Evolutionary conservation across 2,329 filamentous ascomycete genomes (phyloP), one percentile per base, ranked within the genome.

Genomic region (Colletotrichum sp.): DNA sequence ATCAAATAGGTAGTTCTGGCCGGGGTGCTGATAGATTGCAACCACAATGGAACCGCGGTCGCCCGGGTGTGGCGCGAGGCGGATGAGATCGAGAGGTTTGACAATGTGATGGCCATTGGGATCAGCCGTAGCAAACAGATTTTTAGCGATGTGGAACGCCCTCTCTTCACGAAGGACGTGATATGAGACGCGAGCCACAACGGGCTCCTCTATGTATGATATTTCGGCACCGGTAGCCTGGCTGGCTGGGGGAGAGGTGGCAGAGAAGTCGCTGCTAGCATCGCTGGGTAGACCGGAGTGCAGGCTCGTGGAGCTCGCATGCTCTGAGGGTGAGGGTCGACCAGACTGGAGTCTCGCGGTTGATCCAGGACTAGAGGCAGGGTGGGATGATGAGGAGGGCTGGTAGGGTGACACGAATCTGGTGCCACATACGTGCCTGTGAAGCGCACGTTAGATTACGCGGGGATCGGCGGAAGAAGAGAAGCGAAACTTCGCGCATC

Each of bases 161-260:
- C 96, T 89, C 85, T 98, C 96, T 78, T 98, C 91, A 9, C 96
- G 92, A 66, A 98, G 86, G 18, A 93, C 89, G 83, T 98, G 95
- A 75, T 91, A 93, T 1, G 96, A 98, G 58, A 98, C 88, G 27
- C 95, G 92, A 57, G 95, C 96, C 33, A 98, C 87, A 8, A 98
- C 92, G 9, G 90, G 89, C 75, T 91, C 88, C 83, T 91, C 93
- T 58, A 90, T 79, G 74, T 89, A 90, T 55, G 87, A 86, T 75
- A 87, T 84, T 79, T 92, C 88, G 79, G 78, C 83, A 51, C 84
- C 85, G 1, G 84, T 80, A 69, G 83, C 77, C 67, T 70, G 80
- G 33, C 62, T 66, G 79, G 76, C 77, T 57, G 78, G 81, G 51
- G 82, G 82, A 27, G 84, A 85, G 36, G 78, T 74, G 76, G 81